These are phyloP conservation scores for Ophiostoma ulmi DNA, from an alignment of 2,329 filamentous ascomycete species.

Conservation along the genomic window DNA sequence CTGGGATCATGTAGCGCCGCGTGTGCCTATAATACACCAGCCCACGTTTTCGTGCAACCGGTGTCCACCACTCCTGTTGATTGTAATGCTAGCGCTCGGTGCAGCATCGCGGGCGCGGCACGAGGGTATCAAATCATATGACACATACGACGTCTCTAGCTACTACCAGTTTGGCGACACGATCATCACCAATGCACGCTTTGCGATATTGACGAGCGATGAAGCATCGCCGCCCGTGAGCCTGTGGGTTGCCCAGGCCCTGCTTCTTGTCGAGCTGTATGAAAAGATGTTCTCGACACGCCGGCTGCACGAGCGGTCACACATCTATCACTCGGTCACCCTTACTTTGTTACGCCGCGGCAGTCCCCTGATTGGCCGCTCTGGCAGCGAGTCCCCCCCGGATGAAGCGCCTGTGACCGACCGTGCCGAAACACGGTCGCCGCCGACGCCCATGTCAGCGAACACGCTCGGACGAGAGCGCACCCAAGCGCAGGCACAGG, in stretches of 20 bases:
- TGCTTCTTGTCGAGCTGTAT: conserved; percentile 78
- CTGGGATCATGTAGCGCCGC: conserved; percentile 80
- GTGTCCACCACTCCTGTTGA: conserved; percentile 70
- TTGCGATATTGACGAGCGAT: conserved; percentile 75
- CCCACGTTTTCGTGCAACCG: conserved; percentile 77
- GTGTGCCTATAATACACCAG: conserved; percentile 81
- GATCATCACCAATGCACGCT: conserved; percentile 67
- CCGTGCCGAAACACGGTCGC: neutral
- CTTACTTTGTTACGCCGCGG: conserved; percentile 79
- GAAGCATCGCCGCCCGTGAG: conserved; percentile 80
- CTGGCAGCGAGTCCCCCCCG: conserved; percentile 71
- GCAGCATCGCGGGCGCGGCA: conserved; percentile 61
- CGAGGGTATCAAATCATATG: conserved; percentile 48
- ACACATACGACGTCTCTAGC: conserved; percentile 44
- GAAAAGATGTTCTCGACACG: conserved; percentile 89
- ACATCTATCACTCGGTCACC: conserved; percentile 84
- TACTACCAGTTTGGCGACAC: conserved; percentile 40
- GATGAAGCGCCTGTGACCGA: conserved; percentile 41
- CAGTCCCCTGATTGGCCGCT: conserved; percentile 76
- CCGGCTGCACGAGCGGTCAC: conserved; percentile 75
- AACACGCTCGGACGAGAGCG: neutral
- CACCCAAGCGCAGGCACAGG: conserved; percentile 13
- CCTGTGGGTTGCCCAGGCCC: conserved; percentile 81
- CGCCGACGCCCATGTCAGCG: conserved; percentile 15
- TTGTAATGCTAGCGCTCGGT: conserved; percentile 79